Base-by-base conservation (phyloP, 2,329 filamentous ascomycete genomes). In the Fusarium sterilihyphosum region DNA sequence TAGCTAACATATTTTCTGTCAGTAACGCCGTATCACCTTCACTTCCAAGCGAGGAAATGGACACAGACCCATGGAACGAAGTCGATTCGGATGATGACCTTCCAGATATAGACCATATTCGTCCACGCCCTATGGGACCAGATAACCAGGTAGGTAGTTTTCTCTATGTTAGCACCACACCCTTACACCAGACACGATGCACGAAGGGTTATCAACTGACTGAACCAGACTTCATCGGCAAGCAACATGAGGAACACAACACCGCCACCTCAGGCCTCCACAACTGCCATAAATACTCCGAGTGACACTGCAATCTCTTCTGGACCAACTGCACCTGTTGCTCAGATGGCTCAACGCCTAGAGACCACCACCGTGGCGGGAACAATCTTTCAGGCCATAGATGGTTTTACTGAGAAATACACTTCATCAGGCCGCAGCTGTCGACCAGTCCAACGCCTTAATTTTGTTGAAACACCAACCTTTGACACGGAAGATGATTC, bases 111-210 rank as follows among this genome's bases (percentile, higher is more conserved):
- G n/a, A 10, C 13, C 3, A 50, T 0, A 14, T 59, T 3, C 11
- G 0, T 37, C 5, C 7, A 10, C 29, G 9, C 4, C 5, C 12
- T 31, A 52, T 1, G 1, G 6, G 7, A 6, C 10, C 16, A 12
- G 31, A 37, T n/a, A 10, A 5, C 8, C 56, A 47, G 9, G 41
- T 47, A 47, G 8, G 31, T 26, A 5, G 20, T 9, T 14, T 17
- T 35, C 49, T 35, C 31, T 8, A 8, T 24, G 11, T 7, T 26
- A 11, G 22, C 16, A 14, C 6, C 6, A 11, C 20, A 8, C 4
- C 18, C 22, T 3, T 26, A 13, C 6, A 26, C 9, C 7, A 37
- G 2, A 11, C 11, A 5, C 3, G 18, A n/a, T 17, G 18, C 26
- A 3, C 8, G 6, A 8, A 24, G n/a, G 26, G 6, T n/a, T 12